Percentiles rank a stretch among this genome's conserved stretches.
Conservation (phyloP, 805 yeast genomes). For the Yarrowia sp. region DNA sequence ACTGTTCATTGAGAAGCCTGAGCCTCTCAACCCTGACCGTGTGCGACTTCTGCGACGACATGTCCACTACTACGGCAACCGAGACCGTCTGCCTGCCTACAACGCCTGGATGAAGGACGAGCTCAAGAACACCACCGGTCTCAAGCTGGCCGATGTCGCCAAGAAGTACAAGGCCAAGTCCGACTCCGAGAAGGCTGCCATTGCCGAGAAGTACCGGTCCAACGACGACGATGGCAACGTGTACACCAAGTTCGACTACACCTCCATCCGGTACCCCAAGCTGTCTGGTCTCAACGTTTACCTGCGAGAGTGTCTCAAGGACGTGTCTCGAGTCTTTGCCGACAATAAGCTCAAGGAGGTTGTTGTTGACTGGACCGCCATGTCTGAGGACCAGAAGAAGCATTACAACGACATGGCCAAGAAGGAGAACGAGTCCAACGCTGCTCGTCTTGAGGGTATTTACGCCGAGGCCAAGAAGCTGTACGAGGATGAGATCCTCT, state of each 20-base stretch:
- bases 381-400: neutral
- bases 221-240: neutral
- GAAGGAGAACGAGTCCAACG: conserved; percentile 23
- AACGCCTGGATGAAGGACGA: neutral
- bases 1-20: neutral
- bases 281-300: conserved; percentile 17
- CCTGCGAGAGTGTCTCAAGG: neutral
- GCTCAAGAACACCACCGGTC: neutral
- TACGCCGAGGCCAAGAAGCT: neutral
- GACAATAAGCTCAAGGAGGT: neutral
- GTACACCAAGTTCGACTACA: conserved; percentile 5
- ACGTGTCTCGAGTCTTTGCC: neutral
- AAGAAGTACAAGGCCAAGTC: neutral
- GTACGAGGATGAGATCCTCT: neutral
- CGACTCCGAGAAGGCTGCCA: conserved; percentile 6
- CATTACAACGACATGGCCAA: neutral
- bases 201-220: neutral
- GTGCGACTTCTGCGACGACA: conserved; percentile 4
- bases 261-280: neutral
- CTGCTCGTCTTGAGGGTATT: conserved; percentile 36
- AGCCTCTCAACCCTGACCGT: neutral
- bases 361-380: neutral
- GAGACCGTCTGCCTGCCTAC: neutral
- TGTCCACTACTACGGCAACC: neutral
- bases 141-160: neutral